phyloP scores from a whole-genome alignment of 1,284 basidiomycete species.

The Rhodotorula sp. region DNA sequence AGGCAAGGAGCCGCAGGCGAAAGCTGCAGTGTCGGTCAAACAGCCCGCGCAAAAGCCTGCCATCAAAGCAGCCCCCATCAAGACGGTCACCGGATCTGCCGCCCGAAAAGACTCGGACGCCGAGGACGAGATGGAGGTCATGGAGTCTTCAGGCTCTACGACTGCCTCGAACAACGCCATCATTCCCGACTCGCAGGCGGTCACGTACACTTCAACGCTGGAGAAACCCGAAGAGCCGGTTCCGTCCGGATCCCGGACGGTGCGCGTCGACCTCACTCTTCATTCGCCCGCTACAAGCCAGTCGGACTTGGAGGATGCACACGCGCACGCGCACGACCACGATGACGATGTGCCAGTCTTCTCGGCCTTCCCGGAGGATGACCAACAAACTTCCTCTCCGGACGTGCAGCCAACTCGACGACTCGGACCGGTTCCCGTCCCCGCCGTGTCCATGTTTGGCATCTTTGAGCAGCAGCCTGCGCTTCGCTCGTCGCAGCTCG shows the following conservation, averaged over 20 bases:
- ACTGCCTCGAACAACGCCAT: neutral
- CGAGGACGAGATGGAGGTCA: neutral
- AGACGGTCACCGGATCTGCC: neutral
- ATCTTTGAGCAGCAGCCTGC: neutral
- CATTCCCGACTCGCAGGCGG: conserved; percentile 31
- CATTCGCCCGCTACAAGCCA: conserved; percentile 23
- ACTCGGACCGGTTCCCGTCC: conserved; percentile 13
- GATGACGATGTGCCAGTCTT: conserved; percentile 23
- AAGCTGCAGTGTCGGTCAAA: neutral
- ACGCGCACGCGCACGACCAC: neutral
- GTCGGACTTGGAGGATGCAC: conserved; percentile 10
- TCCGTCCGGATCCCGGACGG: neutral
- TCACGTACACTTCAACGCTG: neutral
- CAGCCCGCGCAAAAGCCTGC: neutral
- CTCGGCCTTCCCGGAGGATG: conserved; percentile 1
- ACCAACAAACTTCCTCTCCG: neutral
- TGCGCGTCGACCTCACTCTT: neutral
- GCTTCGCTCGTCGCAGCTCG: conserved; percentile 17
- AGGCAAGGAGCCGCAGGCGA: neutral
- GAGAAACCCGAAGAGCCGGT: neutral
- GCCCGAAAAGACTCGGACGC: neutral
- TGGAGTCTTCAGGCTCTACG: conserved; percentile 5
- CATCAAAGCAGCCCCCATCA: neutral
- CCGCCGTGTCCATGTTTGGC: conserved; percentile 8
- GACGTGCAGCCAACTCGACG: neutral